Evolutionary conservation across 345 rosid species (phyloP).

Genomic region (Psidium guajava): DNA sequence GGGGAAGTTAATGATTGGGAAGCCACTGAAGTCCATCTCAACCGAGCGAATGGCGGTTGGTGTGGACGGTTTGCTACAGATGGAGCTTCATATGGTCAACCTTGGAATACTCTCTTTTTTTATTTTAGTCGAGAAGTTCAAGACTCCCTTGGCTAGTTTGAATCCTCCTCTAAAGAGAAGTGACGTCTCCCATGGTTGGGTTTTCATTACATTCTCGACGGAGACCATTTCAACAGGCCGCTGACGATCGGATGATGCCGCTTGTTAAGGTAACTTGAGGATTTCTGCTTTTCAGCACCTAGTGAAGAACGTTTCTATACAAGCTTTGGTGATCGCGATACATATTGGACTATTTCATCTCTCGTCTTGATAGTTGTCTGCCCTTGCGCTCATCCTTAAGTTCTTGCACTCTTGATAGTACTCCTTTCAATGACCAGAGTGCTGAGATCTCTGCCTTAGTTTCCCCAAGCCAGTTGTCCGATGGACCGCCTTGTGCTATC

Average conservation of each 20-base stretch:
- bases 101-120: not conserved
- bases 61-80: not conserved
- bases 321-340: not conserved
- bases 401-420: not conserved
- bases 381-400: not conserved
- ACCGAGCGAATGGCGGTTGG: not conserved
- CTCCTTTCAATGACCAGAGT: not conserved
- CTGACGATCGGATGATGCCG: not conserved
- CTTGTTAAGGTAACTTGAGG: not conserved
- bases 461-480: not conserved
- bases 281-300: not conserved
- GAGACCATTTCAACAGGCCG: not conserved
- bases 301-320: not conserved
- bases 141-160: not conserved
- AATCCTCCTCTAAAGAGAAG: not conserved
- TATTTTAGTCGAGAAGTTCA: not conserved
- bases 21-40: not conserved
- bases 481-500: no score
- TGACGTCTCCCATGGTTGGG: not conserved
- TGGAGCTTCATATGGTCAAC: not conserved
- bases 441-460: not conserved
- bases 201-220: not conserved
- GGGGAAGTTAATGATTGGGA: not conserved
- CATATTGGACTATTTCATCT: not conserved
- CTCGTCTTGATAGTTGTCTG: not conserved